Base-by-base conservation (phyloP, 23 red algal genomes). In the Gracilaria domingensis region DNA sequence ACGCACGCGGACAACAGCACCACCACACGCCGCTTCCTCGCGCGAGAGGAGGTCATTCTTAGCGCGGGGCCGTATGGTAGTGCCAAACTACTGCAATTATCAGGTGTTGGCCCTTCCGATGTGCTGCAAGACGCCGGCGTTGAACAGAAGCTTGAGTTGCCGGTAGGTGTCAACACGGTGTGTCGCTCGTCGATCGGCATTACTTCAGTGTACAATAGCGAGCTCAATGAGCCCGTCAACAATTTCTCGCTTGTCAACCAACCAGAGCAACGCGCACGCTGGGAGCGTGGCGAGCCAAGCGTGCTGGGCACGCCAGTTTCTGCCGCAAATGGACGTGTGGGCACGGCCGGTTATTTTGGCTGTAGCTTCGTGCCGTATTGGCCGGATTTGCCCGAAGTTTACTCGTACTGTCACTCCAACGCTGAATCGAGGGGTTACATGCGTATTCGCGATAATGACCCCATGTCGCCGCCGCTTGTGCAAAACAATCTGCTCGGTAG, bases 11-110 rank as follows among this genome's bases (percentile, higher is more conserved):
- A 60, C 2, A 56, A 62, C 16, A n/a, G 26, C 30, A 45, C 70
- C 5, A 3, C 8, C 9, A 2, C 38, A 4, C 33, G 42, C 21
- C 7, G 9, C 4, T 64, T 82, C 34, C n/a, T 48, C 20, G 64
- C 64, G 4, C 4, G 83, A 4, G 20, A 38, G 1, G 71, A 89
- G 55, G 9, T 53, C 39, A 89, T 89, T 65, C 73, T 89, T 18
- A 34, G 51, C 16, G 86, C 86, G 20, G 86, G 86, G 1, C 55
- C 86, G 4, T 89, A 69, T 26, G 47, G 64, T 4, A 79, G 53
- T 18, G 66, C 86, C 33, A 58, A 89, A 24, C 18, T 89, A 4
- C 73, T 89, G 67, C 67, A 78, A 71, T 32, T 89, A 25, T 89
- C 86, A 0, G 86, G 86, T 13, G 80, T 89, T 48, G 86, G 86